Evolutionary conservation across 2,329 filamentous ascomycete genomes (phyloP), one percentile per base, ranked within the genome.

Genomic region (Metarhizium album): DNA sequence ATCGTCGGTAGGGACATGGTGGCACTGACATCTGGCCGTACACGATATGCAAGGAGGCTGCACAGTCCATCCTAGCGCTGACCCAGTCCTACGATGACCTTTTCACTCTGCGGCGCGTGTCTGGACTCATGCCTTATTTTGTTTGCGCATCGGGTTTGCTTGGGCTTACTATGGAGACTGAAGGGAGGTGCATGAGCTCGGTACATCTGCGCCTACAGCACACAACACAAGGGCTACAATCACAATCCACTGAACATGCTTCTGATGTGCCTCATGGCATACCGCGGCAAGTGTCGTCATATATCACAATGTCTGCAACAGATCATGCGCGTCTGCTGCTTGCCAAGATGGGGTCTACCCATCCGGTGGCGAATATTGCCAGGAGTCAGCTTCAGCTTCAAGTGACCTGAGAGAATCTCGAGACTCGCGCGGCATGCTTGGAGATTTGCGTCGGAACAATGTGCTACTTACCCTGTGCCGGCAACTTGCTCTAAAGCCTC

Each of bases 71-170:
- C 23, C 40, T 54, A 2, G 46, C 47, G 1, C 51, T 57, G 13
- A 42, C 52, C 5, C 52, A 56, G 23, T 57, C 54, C 13, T 53
- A 60, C 43, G 55, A 51, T 14, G 52, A 56, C 20, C 46, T 59
- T 16, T 60, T 59, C n/a, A 53, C 51, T 1, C 47, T 59, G 1
- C 46, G 50, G 2, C 58, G 55, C 23, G 54, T 56, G 16, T 55
- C 55, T 1, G 52, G 38, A 16, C 31, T 53, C 8, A 20, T 56
- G 9, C 54, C 54, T 2, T 54, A 54, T 33, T 57, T 57, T 43
- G 43, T 57, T 9, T 54, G 48, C 46, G 52, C 52, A 2, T 42
- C 55, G 2, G 55, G 52, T 3, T 38, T 53, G 8, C 49, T 49
- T 29, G 45, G 52, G 20, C 27, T 54, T 2, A 47, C 35, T n/a